A percentile compares a stretch with the other conserved stretches of the same genome.
phyloP scores from a whole-genome alignment of 2,329 filamentous ascomycete genomes.

The Hypocreales sp. region DNA sequence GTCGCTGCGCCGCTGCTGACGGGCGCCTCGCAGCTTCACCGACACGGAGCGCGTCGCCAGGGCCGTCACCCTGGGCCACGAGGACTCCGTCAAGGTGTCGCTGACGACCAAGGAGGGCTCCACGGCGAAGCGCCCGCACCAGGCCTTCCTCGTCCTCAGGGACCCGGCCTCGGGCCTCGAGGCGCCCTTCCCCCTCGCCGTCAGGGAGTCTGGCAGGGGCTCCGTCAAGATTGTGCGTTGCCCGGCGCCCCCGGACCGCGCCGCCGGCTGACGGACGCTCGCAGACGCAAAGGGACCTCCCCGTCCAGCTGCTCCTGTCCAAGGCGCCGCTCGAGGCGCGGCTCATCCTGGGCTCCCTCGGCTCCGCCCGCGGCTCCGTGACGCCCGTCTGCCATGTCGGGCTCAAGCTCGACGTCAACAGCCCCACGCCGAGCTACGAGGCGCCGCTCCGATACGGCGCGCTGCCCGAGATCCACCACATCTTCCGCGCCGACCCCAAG shows the following conservation, averaged over 20 bases:
- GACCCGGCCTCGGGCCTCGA: conserved; percentile 63
- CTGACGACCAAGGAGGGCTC: conserved; percentile 69
- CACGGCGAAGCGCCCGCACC: conserved; percentile 73
- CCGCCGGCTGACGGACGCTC: too few relatives aligned
- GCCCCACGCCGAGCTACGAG: conserved; percentile 43
- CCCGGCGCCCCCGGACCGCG: too few relatives aligned
- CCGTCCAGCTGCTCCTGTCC: conserved; percentile 60
- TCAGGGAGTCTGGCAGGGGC: conserved; percentile 82
- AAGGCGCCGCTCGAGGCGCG: conserved; percentile 59
- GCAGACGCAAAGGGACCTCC: conserved; percentile 79
- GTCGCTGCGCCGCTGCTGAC: too few relatives aligned
- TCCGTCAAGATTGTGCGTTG: conserved; percentile 65
- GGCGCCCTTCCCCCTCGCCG: conserved; percentile 66
- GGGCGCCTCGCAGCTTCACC: conserved; percentile 46
- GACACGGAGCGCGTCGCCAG: conserved; percentile 44
- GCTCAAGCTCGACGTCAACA: conserved; percentile 46
- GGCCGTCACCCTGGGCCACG: conserved; percentile 45
- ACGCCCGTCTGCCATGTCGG: conserved; percentile 58
- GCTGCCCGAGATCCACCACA: conserved; percentile 75
- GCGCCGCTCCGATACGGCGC: conserved; percentile 70
- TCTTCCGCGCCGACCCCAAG: conserved; percentile 65
- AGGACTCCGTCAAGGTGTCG: conserved; percentile 66
- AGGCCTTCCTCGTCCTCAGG: conserved; percentile 76
- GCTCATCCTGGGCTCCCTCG: conserved; percentile 76
- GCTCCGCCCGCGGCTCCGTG: conserved; percentile 51